Evolutionary conservation across 257 asterid genomes (phyloP), one percentile per base, ranked within the genome.

Genomic region (Gardenia jasminoides): DNA sequence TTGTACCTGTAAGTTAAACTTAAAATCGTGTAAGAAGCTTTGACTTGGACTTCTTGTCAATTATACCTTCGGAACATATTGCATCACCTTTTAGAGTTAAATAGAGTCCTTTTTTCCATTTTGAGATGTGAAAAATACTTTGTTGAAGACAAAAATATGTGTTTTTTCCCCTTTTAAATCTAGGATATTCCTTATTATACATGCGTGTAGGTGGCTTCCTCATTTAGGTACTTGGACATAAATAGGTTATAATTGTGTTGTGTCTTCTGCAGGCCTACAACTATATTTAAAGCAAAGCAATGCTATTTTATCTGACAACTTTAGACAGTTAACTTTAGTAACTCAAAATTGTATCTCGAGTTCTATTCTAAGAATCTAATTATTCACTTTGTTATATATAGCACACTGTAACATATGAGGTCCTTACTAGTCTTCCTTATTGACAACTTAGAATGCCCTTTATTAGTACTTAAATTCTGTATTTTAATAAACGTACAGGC

Each of bases 1-100:
- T 95, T 74, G 70, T 93, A 80, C 99, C 99, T 78, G 99, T 95
- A 84, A 89, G 97, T 89, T 83, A 72, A 74, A 65, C 78, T 65
- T 19, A 74, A 58, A 69, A 77, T 76, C 67, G 10, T 39, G 50
- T 69, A 30, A 67, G 5, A 68, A 19, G 56, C 44, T 16, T 56
- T 22, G 62, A 68, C 30, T 6, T 50, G 78, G 74, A 71, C 69
- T 52, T 47, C 70, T 43, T 66, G 20, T 24, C 46, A 31, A 5
- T 54, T 19, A 54, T 0, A 54, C 61, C 20, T 52, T 7, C 4
- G 0, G 22, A 28, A 3, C 22, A 7, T 44, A 48, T 66, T 66
- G 50, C 73, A n/a, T 68, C 19, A 22, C 46, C 30, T 39, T 33
- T 65, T 50, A 46, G 22, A 65, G 39, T 66, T 47, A 50, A 48